phyloP scores from a whole-genome alignment of 352 stramenopile species.

The Labyrinthula sp. region DNA sequence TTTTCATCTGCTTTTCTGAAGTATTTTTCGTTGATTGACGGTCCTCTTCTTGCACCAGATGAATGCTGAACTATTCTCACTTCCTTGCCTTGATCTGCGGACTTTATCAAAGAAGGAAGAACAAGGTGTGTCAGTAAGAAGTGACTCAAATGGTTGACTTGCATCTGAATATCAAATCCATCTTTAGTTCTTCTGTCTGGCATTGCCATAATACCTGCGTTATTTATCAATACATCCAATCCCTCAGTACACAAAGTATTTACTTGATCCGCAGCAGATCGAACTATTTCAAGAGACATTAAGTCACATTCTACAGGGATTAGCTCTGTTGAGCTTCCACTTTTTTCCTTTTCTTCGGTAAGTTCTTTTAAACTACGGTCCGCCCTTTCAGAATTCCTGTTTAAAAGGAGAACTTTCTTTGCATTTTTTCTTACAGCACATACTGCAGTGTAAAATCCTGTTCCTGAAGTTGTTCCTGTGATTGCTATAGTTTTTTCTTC shows the following conservation, averaged over 20 bases:
- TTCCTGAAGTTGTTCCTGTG: constrained; percentile 13
- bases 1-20: background rate
- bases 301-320: constrained; percentile 9
- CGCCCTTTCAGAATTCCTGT: constrained; percentile 1
- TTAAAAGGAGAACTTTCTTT: background rate
- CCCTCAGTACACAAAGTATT: constrained; percentile 1
- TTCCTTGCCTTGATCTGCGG: constrained; percentile 38
- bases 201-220: constrained; percentile 60
- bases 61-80: constrained; percentile 16
- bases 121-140: constrained; percentile 43
- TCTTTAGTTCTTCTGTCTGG: constrained; percentile 43
- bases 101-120: constrained; percentile 35
- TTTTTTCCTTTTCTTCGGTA: constrained; percentile 1
- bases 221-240: constrained; percentile 53
- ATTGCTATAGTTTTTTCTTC: constrained; percentile 6
- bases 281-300: constrained; percentile 1
- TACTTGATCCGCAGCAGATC: constrained; percentile 30
- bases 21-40: constrained; percentile 5
- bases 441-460: background rate
- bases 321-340: background rate
- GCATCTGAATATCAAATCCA: constrained; percentile 53
- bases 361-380: constrained; percentile 27
- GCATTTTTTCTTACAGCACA: constrained; percentile 1
- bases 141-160: constrained; percentile 52
- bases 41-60: background rate